Conservation (phyloP, 202 grass and related monocot species). For the Miscanthus sacchariflorus region DNA sequence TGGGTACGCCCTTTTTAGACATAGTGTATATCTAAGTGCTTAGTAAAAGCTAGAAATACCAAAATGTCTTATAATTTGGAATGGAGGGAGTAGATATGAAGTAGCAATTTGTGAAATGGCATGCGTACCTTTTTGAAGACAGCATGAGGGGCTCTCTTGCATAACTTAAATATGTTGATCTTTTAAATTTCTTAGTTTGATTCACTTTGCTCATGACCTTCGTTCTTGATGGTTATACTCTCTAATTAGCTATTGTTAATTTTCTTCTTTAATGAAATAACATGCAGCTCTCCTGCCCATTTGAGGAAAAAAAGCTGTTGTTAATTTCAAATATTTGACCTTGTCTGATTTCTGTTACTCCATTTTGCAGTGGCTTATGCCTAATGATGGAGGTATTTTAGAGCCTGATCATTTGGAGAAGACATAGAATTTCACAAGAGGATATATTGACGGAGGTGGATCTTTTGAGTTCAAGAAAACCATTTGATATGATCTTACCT, state of each 20-base stretch:
- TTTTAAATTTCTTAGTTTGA: neutral
- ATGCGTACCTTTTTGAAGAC: neutral
- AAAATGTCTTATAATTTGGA: no score
- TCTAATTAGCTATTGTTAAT: neutral
- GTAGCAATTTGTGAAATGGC: neutral
- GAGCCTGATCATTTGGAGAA: constrained; percentile 79
- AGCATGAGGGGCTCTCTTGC: neutral
- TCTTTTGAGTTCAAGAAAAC: constrained; percentile 67
- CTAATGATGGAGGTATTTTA: constrained; percentile 71
- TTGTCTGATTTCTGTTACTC: constrained; percentile 39
- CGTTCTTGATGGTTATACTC: constrained; percentile 21
- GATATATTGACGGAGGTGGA: constrained; percentile 58
- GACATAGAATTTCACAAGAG: constrained; percentile 62
- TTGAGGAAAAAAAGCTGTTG: neutral
- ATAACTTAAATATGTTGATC: constrained; percentile 12
- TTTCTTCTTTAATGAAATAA: neutral
- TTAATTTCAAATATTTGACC: constrained; percentile 10
- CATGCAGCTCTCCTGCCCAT: neutral
- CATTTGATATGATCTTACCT: constrained; percentile 98
- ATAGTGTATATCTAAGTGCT: no score
- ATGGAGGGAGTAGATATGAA: no score
- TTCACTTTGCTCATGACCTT: constrained; percentile 24
- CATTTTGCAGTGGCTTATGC: constrained; percentile 79
- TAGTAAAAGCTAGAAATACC: no score
- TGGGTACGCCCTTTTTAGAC: no score